Evolutionary conservation across 768 basidiomycete species (phyloP).

Genomic region (Mycena indigotica): DNA sequence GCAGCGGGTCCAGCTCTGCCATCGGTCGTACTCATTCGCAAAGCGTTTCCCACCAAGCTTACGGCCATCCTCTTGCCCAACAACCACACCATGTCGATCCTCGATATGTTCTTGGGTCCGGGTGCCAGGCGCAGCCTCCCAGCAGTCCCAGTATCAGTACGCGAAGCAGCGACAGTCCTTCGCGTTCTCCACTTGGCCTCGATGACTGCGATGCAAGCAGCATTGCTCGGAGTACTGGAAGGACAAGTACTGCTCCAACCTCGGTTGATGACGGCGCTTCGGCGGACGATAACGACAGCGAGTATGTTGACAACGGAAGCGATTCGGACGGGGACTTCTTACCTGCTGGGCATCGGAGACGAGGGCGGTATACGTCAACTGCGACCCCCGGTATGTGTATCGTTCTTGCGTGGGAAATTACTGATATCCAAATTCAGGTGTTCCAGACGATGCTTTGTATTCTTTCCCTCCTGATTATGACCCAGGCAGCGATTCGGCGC

Average conservation of each 20-base stretch:
- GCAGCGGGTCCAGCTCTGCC: too few species aligned
- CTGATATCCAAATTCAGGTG: background rate
- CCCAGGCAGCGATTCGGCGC: too few species aligned
- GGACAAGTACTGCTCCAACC: too few species aligned
- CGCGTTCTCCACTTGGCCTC: background rate
- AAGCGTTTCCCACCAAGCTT: too few species aligned
- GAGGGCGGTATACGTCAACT: background rate
- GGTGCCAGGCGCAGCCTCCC: background rate
- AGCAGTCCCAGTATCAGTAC: background rate
- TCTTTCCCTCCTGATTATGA: too few species aligned
- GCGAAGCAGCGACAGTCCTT: background rate
- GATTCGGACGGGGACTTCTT: background rate
- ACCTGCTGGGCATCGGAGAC: background rate
- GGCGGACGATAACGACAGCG: background rate
- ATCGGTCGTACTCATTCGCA: too few species aligned
- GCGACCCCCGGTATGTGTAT: conserved; percentile 1
- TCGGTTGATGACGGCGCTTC: background rate
- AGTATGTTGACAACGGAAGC: background rate
- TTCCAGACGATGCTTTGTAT: background rate
- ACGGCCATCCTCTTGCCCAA: too few species aligned
- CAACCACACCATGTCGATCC: background rate
- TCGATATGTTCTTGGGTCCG: background rate
- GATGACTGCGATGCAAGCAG: too few species aligned
- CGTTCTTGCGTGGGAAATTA: background rate
- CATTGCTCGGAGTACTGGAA: too few species aligned